Conservation (phyloP, 2,329 filamentous ascomycete genomes). For the Phialophora macrospora region DNA sequence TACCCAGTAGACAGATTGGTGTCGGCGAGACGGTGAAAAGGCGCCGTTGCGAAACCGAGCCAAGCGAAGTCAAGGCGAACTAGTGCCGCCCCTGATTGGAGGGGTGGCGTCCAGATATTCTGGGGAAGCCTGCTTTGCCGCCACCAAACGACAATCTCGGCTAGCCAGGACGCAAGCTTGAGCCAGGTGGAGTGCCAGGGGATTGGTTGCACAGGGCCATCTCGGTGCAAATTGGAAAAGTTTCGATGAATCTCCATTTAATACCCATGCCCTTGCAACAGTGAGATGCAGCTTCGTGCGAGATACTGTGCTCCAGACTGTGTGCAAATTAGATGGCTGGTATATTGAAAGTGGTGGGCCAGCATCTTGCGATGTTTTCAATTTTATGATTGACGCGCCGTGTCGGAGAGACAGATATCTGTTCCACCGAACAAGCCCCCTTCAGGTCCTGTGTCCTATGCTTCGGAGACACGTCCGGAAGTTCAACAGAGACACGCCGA, state of each 20-base stretch:
- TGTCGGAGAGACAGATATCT: slow-evolving; percentile 15
- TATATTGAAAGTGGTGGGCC: slow-evolving; percentile 10
- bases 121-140: slow-evolving; percentile 26
- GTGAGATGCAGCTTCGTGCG: slow-evolving; percentile 1
- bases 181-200: not conserved
- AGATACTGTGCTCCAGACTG: not conserved
- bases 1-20: slow-evolving; percentile 27
- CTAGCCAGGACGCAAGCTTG: not conserved
- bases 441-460: not conserved
- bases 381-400: not conserved
- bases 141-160: slow-evolving; percentile 25
- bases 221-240: slow-evolving; percentile 15
- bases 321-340: slow-evolving; percentile 20
- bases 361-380: not conserved
- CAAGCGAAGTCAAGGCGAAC: slow-evolving; percentile 5
- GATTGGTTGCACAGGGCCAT: slow-evolving; percentile 6
- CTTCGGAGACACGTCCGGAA: not conserved
- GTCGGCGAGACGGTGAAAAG: slow-evolving; percentile 31
- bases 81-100: slow-evolving; percentile 12
- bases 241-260: slow-evolving; percentile 9
- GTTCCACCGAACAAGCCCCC: slow-evolving; percentile 6
- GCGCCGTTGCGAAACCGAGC: slow-evolving; percentile 25
- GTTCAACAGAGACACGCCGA: slow-evolving; percentile 1
- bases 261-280: slow-evolving; percentile 3
- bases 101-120: slow-evolving; percentile 28